Evolutionary conservation across 441 rosid genomes (phyloP), one percentile per base, ranked within the genome.

Genomic region (Gossypium lobatum): DNA sequence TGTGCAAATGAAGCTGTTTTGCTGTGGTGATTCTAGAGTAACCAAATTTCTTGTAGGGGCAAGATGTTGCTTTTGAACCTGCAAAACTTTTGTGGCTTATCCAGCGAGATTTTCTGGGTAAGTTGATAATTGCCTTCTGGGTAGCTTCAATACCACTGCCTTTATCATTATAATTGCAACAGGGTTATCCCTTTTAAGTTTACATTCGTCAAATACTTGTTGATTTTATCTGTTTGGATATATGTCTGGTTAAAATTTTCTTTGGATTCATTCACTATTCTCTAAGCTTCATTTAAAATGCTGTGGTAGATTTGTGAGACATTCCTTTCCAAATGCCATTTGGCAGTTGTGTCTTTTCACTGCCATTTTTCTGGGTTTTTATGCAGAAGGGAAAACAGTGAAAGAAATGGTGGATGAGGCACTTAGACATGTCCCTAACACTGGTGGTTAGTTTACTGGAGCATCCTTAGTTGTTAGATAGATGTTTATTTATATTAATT

Each of bases 101-200:
- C 78, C 99, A 95, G 84, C 99, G 97, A 42, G 99, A 95, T 84
- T 95, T 95, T 87, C 85, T 95, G 73, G 96, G 99, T 95, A 87
- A 85, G 98, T 81, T 70, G 50, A 25, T 75, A 2, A 64, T 54
- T 70, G 37, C 23, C 68, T 75, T 67, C 28, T 31, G 23, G 59
- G 6, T 62, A 64, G 77, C 57, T 70, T 26, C 61, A 13, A 42
- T 71, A 48, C 17, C n/a, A 21, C 53, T 61, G 60, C 9, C 34
- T 68, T 16, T 23, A 73, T 48, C 10, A 54, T 59, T 76, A 14
- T 4, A 46, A 18, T 31, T 69, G 59, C 37, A 28, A 62, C 21
- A 52, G 13, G 3, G 5, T 20, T 3, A 61, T 4, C 9, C 20
- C 20, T 39, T 25, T 37, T 50, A 16, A 20, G 60, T n/a, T 46